Percentiles rank a stretch among this genome's conserved stretches.
These are phyloP conservation scores for Lactifluus subvellereus DNA, from an alignment of 768 basidiomycete species.

Conservation along the genomic window DNA sequence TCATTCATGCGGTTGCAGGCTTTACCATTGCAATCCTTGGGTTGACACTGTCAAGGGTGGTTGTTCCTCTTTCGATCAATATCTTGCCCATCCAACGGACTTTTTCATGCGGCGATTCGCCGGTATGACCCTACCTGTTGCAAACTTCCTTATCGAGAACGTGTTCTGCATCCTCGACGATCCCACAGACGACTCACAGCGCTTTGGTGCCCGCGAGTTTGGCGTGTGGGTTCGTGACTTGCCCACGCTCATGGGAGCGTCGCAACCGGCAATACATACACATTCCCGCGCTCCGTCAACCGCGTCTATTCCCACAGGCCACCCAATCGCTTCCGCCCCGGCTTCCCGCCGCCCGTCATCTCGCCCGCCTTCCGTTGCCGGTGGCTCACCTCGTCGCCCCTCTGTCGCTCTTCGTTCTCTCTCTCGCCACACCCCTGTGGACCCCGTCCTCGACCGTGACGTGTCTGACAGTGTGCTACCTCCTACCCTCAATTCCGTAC, in stretches of 20 bases:
- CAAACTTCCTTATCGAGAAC: conserved; percentile 75
- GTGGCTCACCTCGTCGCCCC: conserved; percentile 40
- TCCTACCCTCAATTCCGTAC: conserved; percentile 20
- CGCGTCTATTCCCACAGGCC: conserved; percentile 52
- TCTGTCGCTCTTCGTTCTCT: conserved; percentile 48
- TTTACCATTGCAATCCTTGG: conserved; percentile 99
- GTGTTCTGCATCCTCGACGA: conserved; percentile 79
- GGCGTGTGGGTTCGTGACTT: conserved; percentile 81
- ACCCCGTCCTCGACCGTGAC: conserved; percentile 25
- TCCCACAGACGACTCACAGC: conserved; percentile 50
- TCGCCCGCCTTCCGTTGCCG: conserved; percentile 49
- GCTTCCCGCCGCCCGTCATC: conserved; percentile 68
- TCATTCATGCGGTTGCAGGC: conserved; percentile 40
- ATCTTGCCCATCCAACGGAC: conserved; percentile 66
- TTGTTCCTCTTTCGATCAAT: conserved; percentile 77
- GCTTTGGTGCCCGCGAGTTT: conserved; percentile 78
- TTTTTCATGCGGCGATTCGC: conserved; percentile 90
- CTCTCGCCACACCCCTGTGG: conserved; percentile 60
- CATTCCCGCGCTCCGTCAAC: conserved; percentile 57
- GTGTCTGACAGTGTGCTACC: conserved; percentile 18
- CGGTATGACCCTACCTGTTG: conserved; percentile 82
- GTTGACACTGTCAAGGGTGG: conserved; percentile 83
- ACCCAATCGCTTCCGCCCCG: conserved; percentile 56
- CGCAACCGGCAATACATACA: conserved; percentile 29
- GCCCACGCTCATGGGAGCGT: conserved; percentile 60